Evolutionary conservation across 73 alveolate species (phyloP), one percentile per base, ranked within the genome.

Genomic region (Tetrahymena elliotti): DNA sequence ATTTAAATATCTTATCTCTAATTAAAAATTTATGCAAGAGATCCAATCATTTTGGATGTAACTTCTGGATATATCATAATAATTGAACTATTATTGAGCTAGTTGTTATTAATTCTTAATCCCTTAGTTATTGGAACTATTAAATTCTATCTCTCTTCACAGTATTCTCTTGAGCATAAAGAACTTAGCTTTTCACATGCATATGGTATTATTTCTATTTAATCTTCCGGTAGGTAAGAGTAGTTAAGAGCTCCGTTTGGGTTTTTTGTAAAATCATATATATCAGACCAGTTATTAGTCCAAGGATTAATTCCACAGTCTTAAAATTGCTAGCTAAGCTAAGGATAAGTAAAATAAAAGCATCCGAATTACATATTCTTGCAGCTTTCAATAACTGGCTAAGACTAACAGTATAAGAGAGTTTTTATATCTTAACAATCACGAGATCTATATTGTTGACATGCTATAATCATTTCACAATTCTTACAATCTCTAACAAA

Each of bases 351-450:
- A 27, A 96, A 95, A 92, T 98, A 96, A 93, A 95, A 98, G 52
- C 99, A 98, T 35, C 98, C 99, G 88, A 98, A 97, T n/a, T 93
- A 92, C 93, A 98, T 94, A 84, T 95, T 92, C 27, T 35, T 36
- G 1, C 98, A 98, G 38, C 96, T 93, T 93, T 98, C 99, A 82
- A 98, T 97, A 18, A 97, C 95, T 9, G 99, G 99, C 33, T 98
- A 98, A 93, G 95, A 93, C 83, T 94, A 95, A 20, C 95, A 96
- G 88, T 97, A 98, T 84, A 98, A 93, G 40, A 88, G 95, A 27
- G 97, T 95, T 37, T 96, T 96, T 20, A 97, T 84, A 95, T 97
- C 95, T 41, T 96, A 93, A 41, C 98, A 96, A 82, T 98, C 98
- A 52, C 97, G 93, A 82, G 98, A 94, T 93, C 99, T 97, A 95